These are phyloP conservation scores for Orbilia blumenaviensis DNA, from an alignment of 2,329 filamentous ascomycete genomes.

Conservation along the genomic window DNA sequence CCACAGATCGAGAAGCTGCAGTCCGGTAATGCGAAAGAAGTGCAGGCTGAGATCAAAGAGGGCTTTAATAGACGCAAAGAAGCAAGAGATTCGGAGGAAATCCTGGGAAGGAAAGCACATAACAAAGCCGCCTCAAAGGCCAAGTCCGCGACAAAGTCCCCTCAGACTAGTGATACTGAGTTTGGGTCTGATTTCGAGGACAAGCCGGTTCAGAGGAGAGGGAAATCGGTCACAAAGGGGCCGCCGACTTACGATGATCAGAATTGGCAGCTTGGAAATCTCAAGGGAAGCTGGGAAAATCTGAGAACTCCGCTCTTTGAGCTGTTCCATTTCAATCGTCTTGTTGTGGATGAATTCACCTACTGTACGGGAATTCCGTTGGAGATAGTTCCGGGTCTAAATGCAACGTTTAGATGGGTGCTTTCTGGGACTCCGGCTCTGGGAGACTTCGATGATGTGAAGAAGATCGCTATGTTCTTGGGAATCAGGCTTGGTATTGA, in stretches of 20 bases:
- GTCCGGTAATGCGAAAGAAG: neutral
- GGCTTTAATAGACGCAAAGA: slow-evolving; percentile 20
- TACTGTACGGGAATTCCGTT: slow-evolving; percentile 63
- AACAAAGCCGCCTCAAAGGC: neutral
- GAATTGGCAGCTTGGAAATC: slow-evolving; percentile 55
- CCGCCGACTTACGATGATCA: slow-evolving; percentile 52
- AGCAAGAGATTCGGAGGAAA: neutral
- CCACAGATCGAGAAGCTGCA: slow-evolving; percentile 61
- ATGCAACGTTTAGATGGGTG: slow-evolving; percentile 69
- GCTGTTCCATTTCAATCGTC: slow-evolving; percentile 69
- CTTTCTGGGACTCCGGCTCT: slow-evolving; percentile 72
- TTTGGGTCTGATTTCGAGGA: slow-evolving; percentile 24
- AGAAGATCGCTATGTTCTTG: slow-evolving; percentile 68
- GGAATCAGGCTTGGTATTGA: slow-evolving; percentile 68
- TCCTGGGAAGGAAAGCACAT: slow-evolving; percentile 22
- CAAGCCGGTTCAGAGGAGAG: slow-evolving; percentile 48
- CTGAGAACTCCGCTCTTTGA: slow-evolving; percentile 65
- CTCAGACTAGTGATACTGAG: slow-evolving; percentile 45
- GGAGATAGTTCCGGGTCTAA: slow-evolving; percentile 63
- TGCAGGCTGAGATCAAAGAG: slow-evolving; percentile 1
- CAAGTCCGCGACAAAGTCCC: neutral
- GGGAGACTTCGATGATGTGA: slow-evolving; percentile 69
- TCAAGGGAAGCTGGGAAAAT: slow-evolving; percentile 57
- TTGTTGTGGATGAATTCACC: slow-evolving; percentile 73
- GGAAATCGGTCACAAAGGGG: slow-evolving; percentile 2